phyloP scores from a whole-genome alignment of 2,329 filamentous ascomycete genomes.

The Chaetomium strumarium region DNA sequence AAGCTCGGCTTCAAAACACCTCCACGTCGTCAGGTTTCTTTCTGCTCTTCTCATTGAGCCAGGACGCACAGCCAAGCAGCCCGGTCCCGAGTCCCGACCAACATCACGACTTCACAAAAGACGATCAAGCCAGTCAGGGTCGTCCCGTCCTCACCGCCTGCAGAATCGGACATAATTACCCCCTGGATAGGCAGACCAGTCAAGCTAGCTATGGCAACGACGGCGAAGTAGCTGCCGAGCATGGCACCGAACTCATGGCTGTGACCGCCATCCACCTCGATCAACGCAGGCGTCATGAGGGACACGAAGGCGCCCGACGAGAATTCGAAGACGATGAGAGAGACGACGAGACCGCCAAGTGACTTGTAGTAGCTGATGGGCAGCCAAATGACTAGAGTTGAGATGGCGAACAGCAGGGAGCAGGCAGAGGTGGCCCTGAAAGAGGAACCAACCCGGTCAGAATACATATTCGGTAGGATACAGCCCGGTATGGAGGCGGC shows the following conservation, averaged over 20 bases:
- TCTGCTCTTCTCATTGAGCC: background rate
- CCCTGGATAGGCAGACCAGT: constrained; percentile 1
- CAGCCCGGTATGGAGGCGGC: constrained; percentile 3
- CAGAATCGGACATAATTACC: background rate
- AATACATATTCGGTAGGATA: constrained; percentile 6
- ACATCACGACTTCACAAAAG: background rate
- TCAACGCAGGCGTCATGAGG: constrained; percentile 4
- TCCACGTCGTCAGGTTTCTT: background rate
- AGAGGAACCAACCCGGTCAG: constrained; percentile 1
- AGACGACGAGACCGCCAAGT: background rate
- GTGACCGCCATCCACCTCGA: constrained; percentile 3
- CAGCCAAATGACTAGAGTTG: background rate
- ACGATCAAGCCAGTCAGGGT: background rate
- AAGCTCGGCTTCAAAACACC: background rate
- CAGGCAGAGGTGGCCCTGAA: background rate
- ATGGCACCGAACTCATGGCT: background rate
- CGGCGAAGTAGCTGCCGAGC: background rate
- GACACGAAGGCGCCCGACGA: constrained; percentile 1
- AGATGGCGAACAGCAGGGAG: background rate
- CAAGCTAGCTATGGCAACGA: constrained; percentile 1
- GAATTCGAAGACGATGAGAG: background rate
- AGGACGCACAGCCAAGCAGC: background rate
- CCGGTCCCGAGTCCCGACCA: background rate
- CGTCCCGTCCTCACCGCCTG: background rate
- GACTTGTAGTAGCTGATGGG: background rate